These are phyloP conservation scores for Boletus vinaceobasis DNA, from an alignment of 768 basidiomycete genomes.

Conservation along the genomic window DNA sequence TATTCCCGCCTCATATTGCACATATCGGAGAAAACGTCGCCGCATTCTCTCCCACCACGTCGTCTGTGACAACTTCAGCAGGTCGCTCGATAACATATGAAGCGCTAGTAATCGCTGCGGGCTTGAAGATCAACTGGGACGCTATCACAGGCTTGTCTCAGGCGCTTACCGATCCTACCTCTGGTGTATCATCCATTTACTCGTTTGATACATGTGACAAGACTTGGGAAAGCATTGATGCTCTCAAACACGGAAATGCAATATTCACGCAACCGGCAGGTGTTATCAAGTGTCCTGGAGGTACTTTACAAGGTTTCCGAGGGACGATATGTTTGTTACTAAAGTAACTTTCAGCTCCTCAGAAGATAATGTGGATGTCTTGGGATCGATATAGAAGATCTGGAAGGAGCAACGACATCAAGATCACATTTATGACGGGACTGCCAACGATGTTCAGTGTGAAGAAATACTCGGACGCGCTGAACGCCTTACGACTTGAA, in stretches of 20 bases:
- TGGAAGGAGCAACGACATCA: slow-evolving; percentile 51
- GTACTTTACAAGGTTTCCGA: slow-evolving; percentile 34
- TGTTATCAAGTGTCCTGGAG: slow-evolving; percentile 90
- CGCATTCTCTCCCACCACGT: slow-evolving; percentile 70
- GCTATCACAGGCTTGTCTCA: slow-evolving; percentile 67
- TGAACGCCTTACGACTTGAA: slow-evolving; percentile 70
- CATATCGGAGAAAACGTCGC: slow-evolving; percentile 70
- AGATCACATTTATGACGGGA: slow-evolving; percentile 81
- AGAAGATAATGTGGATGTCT: slow-evolving; percentile 97
- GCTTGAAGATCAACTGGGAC: slow-evolving; percentile 83
- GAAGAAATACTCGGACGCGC: slow-evolving; percentile 90
- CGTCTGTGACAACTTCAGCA: slow-evolving; percentile 66
- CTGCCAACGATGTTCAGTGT: slow-evolving; percentile 97
- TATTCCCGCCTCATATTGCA: slow-evolving; percentile 73
- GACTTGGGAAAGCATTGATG: slow-evolving; percentile 78
- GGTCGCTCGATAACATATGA: slow-evolving; percentile 79
- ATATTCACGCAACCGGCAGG: slow-evolving; percentile 96
- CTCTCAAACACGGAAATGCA: slow-evolving; percentile 72
- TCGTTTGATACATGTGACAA: slow-evolving; percentile 88
- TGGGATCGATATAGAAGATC: slow-evolving; percentile 77
- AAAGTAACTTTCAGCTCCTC: slow-evolving; percentile 52
- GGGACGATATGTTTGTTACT: background rate
- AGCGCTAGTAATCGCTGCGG: slow-evolving; percentile 82
- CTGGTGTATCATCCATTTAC: slow-evolving; percentile 90
- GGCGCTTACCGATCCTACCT: slow-evolving; percentile 72